Percentiles rank a stretch among this genome's conserved stretches.
These are phyloP conservation scores for Mangifera indica DNA, from an alignment of 345 rosid genomes.

Conservation along the genomic window DNA sequence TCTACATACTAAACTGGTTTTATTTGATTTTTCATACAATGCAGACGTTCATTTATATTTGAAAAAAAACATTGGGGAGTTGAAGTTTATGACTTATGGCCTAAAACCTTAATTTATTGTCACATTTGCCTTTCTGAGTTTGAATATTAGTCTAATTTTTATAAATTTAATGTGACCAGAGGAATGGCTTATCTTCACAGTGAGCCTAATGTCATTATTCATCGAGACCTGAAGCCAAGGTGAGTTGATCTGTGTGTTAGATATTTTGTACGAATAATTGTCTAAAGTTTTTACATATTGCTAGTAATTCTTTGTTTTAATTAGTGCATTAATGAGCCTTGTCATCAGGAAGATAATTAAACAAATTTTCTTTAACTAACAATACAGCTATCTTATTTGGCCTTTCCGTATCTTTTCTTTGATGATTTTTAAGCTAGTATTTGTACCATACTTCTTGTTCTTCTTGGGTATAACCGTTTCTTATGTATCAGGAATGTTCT, in stretches of 20 bases:
- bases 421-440: neutral
- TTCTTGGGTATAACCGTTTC: neutral
- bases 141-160: constrained; percentile 22
- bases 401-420: neutral
- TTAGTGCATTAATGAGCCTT: neutral
- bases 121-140: neutral
- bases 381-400: neutral
- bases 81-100: constrained; percentile 1
- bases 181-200: constrained; percentile 99
- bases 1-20: no score
- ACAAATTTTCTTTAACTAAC: neutral
- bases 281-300: neutral
- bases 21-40: neutral
- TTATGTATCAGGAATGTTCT: constrained; percentile 77
- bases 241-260: constrained; percentile 24
- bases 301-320: neutral
- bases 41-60: neutral
- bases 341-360: neutral
- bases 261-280: constrained; percentile 1
- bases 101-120: constrained; percentile 6
- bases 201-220: constrained; percentile 96
- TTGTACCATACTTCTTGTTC: neutral
- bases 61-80: neutral
- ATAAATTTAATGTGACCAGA: constrained; percentile 41
- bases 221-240: constrained; percentile 96